Percentiles rank a stretch among this genome's conserved stretches.
Conservation (phyloP, 768 basidiomycete species). For the Pleurotus platypus region DNA sequence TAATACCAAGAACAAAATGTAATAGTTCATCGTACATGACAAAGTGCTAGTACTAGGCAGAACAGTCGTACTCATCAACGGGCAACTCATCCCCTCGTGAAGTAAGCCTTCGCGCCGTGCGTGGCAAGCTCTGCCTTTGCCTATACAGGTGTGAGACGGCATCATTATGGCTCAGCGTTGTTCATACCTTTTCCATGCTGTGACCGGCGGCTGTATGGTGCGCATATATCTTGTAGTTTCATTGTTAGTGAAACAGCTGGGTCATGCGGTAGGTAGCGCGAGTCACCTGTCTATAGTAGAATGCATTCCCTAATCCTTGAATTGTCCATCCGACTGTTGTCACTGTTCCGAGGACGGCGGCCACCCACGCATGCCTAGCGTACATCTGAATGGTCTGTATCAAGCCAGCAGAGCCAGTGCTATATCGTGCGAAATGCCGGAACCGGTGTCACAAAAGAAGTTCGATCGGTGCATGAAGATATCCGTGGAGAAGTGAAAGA, state of each 20-base stretch:
- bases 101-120: constrained; percentile 86
- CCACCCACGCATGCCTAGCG: constrained; percentile 63
- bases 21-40: too few species aligned
- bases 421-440: constrained; percentile 27
- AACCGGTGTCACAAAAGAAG: constrained; percentile 14
- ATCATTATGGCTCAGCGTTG: constrained; percentile 6
- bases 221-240: constrained; percentile 55
- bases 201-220: constrained; percentile 85
- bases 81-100: constrained; percentile 64
- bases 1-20: too few species aligned
- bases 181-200: constrained; percentile 75
- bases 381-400: constrained; percentile 90
- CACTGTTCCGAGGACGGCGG: constrained; percentile 78
- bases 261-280: constrained; percentile 6
- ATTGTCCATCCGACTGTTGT: constrained; percentile 85
- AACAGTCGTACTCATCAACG: constrained; percentile 8
- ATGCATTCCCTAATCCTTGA: constrained; percentile 80
- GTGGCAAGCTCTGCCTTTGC: constrained; percentile 80
- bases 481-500: not conserved
- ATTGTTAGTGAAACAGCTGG: too few species aligned
- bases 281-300: constrained; percentile 74
- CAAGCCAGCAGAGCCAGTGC: constrained; percentile 92
- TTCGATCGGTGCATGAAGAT: not conserved
- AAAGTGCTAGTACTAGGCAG: constrained; percentile 1
- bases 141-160: constrained; percentile 30